Evolutionary conservation across 2,329 filamentous ascomycete species (phyloP).

Genomic region (Pseudogymnoascus sp.): DNA sequence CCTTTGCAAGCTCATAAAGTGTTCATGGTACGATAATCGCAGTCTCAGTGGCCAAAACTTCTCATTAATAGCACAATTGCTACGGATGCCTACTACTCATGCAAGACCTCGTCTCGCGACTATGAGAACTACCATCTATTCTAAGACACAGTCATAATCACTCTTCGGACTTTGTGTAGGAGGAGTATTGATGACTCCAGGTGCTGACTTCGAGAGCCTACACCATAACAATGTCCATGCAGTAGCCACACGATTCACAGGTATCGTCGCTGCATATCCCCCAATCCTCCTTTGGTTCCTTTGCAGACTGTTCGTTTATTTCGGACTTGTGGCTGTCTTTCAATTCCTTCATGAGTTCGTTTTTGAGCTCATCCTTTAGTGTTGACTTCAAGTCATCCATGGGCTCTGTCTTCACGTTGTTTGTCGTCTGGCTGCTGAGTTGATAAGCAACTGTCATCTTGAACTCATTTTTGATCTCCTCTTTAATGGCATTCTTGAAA

Average conservation of each 20-base stretch:
- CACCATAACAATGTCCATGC: too few species aligned
- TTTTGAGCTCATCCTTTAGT: background rate
- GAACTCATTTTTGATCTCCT: background rate
- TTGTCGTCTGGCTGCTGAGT: background rate
- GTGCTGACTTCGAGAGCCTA: background rate
- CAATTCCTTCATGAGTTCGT: background rate
- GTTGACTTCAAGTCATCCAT: background rate
- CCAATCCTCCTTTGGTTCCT: background rate
- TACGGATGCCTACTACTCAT: background rate
- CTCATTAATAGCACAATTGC: background rate
- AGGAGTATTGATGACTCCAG: background rate
- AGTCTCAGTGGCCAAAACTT: background rate
- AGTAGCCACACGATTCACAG: too few species aligned
- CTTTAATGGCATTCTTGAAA: background rate
- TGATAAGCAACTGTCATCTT: background rate
- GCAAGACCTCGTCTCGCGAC: background rate
- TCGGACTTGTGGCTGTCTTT: background rate
- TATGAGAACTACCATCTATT: background rate
- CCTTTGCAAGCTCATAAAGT: background rate
- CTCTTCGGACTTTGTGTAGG: background rate
- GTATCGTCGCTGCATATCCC: background rate
- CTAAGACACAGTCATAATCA: background rate
- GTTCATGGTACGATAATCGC: background rate
- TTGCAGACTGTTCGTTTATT: background rate
- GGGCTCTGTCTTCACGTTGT: background rate